Percentiles rank a stretch among this genome's conserved stretches.
These are phyloP conservation scores for Fistulinella cinereoalba DNA, from an alignment of 1,284 basidiomycete genomes.

Conservation along the genomic window DNA sequence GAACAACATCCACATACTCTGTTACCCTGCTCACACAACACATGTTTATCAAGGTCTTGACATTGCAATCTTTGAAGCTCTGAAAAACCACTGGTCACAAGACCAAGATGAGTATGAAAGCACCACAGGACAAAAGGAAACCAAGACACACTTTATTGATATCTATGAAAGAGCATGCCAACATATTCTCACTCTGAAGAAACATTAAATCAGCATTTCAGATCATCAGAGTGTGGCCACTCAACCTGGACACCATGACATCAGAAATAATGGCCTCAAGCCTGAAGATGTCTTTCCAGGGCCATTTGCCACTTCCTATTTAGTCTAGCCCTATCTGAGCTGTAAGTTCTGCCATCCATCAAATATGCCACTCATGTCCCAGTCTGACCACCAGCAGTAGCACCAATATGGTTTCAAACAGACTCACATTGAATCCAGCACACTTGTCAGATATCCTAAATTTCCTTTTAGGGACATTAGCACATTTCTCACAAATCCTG, in stretches of 20 bases:
- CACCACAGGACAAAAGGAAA: not conserved
- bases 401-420: not conserved
- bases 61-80: not conserved
- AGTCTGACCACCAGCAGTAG: not conserved
- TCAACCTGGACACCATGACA: not conserved
- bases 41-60: conserved; percentile 4
- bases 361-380: not conserved
- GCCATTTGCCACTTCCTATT: not conserved
- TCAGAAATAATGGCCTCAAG: not conserved
- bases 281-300: not conserved
- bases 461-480: not conserved
- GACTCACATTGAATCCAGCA: too few relatives aligned
- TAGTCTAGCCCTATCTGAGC: not conserved
- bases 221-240: not conserved
- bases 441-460: too few relatives aligned
- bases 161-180: conserved; percentile 1
- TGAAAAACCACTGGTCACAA: not conserved
- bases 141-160: conserved; percentile 1
- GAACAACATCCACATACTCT: not conserved
- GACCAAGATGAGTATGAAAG: not conserved
- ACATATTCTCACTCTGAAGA: not conserved
- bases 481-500: not conserved
- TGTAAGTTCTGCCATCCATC: not conserved
- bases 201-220: not conserved
- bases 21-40: not conserved